Evolutionary conservation across 495 filamentous ascomycete species (phyloP).

Genomic region (Trichoderma erinaceum): DNA sequence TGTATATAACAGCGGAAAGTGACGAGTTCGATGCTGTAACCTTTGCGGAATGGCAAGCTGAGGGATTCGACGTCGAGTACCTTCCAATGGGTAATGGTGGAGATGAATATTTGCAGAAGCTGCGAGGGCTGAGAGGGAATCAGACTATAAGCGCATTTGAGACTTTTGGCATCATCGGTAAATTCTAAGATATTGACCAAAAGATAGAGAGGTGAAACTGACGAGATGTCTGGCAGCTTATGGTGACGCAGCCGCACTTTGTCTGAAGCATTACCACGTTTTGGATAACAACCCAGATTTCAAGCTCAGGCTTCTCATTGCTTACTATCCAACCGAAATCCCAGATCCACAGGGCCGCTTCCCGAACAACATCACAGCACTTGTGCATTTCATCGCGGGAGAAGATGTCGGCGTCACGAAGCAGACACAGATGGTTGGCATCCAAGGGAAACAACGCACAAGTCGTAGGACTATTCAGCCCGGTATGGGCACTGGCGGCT

Average conservation of each 20-base stretch:
- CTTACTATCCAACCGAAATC: slow-evolving; percentile 42
- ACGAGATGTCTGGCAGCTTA: slow-evolving; percentile 22
- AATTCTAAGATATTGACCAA: not conserved
- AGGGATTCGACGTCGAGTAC: slow-evolving; percentile 62
- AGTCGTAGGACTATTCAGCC: slow-evolving; percentile 43
- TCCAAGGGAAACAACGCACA: slow-evolving; percentile 54
- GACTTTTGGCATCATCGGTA: slow-evolving; percentile 32
- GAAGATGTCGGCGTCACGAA: slow-evolving; percentile 40
- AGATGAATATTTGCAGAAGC: slow-evolving; percentile 45
- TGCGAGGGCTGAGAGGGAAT: slow-evolving; percentile 28
- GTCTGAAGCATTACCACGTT: slow-evolving; percentile 32
- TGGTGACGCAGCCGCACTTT: slow-evolving; percentile 31
- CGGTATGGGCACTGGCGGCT: slow-evolving; percentile 48
- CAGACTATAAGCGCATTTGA: slow-evolving; percentile 28
- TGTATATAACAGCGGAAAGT: slow-evolving; percentile 60
- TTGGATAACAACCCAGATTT: slow-evolving; percentile 36
- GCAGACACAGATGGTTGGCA: slow-evolving; percentile 50
- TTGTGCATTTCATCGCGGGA: slow-evolving; percentile 42
- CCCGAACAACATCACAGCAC: slow-evolving; percentile 34
- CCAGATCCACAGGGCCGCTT: slow-evolving; percentile 38
- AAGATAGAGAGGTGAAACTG: not conserved
- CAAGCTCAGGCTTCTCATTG: slow-evolving; percentile 43
- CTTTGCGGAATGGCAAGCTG: slow-evolving; percentile 54
- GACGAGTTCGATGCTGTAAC: slow-evolving; percentile 55
- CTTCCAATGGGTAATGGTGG: slow-evolving; percentile 48